phyloP scores from a whole-genome alignment of 2,329 filamentous ascomycete species.

The Botrytis byssoidea region DNA sequence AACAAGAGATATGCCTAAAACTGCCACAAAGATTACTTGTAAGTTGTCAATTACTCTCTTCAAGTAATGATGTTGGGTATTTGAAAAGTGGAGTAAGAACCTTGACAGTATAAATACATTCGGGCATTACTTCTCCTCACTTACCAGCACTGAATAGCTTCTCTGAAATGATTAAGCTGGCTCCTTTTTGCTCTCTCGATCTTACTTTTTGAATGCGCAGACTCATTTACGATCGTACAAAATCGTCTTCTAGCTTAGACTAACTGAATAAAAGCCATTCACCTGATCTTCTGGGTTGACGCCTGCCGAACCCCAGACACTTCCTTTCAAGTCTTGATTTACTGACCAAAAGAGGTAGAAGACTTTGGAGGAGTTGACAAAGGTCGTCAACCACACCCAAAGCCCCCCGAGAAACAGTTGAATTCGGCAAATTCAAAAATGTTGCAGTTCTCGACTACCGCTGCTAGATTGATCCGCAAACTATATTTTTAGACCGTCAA shows the following conservation, averaged over 20 bases:
- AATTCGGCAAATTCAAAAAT: slow-evolving; percentile 15
- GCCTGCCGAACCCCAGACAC: neutral
- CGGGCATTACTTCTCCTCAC: neutral
- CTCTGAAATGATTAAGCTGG: no score
- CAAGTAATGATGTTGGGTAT: neutral
- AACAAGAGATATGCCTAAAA: neutral
- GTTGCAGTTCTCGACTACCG: neutral
- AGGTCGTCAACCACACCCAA: neutral
- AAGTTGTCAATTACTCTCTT: neutral
- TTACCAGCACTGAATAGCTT: neutral
- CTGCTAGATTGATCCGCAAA: slow-evolving; percentile 22
- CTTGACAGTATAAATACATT: neutral
- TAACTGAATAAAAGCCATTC: neutral
- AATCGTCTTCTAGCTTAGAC: neutral
- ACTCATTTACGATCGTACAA: neutral
- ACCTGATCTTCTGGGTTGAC: neutral
- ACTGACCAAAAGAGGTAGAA: neutral
- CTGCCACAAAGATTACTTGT: neutral
- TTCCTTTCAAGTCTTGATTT: neutral
- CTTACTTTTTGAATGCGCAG: neutral
- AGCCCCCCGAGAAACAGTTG: neutral
- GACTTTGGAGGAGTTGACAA: neutral
- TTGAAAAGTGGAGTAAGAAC: neutral
- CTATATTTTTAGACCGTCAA: slow-evolving; percentile 15
- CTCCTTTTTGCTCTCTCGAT: neutral